Evolutionary conservation across 352 stramenopile genomes (phyloP).

Genomic region (Phytophthora hibernalis): DNA sequence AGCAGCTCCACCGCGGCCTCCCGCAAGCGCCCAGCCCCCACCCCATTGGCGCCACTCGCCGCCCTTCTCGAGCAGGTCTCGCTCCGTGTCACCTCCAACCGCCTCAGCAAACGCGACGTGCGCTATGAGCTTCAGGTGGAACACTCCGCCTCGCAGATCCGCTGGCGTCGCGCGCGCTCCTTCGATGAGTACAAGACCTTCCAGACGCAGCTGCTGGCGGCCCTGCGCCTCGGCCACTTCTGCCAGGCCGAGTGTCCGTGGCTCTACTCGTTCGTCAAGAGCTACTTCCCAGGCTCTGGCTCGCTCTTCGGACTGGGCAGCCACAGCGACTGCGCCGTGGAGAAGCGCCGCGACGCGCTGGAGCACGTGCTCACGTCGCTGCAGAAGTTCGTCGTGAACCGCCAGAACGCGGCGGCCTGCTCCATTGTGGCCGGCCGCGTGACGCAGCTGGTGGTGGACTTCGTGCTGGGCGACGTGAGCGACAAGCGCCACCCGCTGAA

Average conservation of each 20-base stretch:
- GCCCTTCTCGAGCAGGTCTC: slow-evolving; percentile 28
- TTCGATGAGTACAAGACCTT: slow-evolving; percentile 46
- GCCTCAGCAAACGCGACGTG: slow-evolving; percentile 24
- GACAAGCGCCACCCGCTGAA: slow-evolving; percentile 37
- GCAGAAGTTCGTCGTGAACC: slow-evolving; percentile 44
- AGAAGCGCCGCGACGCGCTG: slow-evolving; percentile 34
- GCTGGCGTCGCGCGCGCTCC: slow-evolving; percentile 10
- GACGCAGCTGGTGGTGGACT: slow-evolving; percentile 34
- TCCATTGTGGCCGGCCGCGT: slow-evolving; percentile 32
- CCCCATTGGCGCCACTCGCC: background rate
- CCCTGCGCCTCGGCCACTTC: slow-evolving; percentile 50
- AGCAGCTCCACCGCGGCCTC: background rate
- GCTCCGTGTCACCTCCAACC: slow-evolving; percentile 15
- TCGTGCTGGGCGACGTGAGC: slow-evolving; percentile 41
- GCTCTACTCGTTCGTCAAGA: slow-evolving; percentile 58
- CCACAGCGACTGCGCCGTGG: slow-evolving; percentile 35
- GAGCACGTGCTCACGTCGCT: slow-evolving; percentile 41
- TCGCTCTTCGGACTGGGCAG: slow-evolving; percentile 30
- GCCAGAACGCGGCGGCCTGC: slow-evolving; percentile 43
- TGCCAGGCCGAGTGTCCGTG: slow-evolving; percentile 59
- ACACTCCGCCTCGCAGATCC: slow-evolving; percentile 7
- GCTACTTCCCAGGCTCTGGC: slow-evolving; percentile 45
- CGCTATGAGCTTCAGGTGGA: slow-evolving; percentile 16
- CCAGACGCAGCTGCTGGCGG: slow-evolving; percentile 28
- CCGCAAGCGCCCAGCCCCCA: slow-evolving; percentile 11